Evolutionary conservation across 805 yeast species (phyloP).

Genomic region (Candida yuanshanica): DNA sequence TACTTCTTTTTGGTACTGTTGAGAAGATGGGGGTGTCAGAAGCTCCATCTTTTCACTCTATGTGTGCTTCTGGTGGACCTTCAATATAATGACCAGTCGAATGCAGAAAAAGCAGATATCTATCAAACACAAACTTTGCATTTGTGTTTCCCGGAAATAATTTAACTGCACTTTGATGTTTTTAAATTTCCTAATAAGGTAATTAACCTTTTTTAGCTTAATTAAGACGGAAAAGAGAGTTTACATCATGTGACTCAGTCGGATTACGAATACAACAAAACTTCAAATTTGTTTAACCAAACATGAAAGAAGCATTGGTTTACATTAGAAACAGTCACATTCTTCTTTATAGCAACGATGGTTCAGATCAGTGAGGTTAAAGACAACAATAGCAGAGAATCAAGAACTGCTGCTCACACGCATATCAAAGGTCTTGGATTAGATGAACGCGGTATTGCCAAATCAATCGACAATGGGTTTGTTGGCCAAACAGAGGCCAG

Average conservation of each 20-base stretch:
- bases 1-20: conserved; percentile 3
- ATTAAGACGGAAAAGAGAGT: conserved; percentile 2
- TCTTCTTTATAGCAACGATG: conserved; percentile 34
- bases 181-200: conserved; percentile 20
- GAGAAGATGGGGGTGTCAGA: conserved; percentile 25
- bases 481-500: conserved; percentile 69
- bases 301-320: neutral
- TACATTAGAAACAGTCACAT: neutral
- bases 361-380: conserved; percentile 76
- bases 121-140: neutral
- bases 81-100: no score
- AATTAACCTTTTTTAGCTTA: conserved; percentile 12
- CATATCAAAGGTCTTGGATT: conserved; percentile 94
- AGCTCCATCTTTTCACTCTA: conserved; percentile 12
- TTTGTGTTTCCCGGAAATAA: neutral
- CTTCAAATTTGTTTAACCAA: neutral
- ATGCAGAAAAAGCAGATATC: neutral
- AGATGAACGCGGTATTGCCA: conserved; percentile 85
- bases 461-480: conserved; percentile 80
- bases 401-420: conserved; percentile 91
- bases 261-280: neutral
- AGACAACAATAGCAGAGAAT: conserved; percentile 43
- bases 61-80: neutral
- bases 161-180: conserved; percentile 11
- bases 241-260: neutral